phyloP scores from a whole-genome alignment of 148 eudicot genomes.

The Diospyros lotus region DNA sequence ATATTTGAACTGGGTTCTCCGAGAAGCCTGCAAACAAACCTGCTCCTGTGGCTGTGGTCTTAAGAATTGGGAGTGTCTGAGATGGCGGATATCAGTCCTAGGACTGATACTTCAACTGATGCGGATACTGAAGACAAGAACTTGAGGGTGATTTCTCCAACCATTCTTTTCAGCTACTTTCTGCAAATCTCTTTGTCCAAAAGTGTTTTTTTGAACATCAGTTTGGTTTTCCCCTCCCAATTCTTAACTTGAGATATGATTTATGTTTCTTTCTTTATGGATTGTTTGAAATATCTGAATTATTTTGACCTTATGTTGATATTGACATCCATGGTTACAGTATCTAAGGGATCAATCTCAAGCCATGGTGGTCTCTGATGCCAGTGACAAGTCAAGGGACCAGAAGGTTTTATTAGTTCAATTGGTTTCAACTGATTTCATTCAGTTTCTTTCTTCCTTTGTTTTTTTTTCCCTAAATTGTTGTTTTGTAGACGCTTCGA shows the following conservation, averaged over 20 bases:
- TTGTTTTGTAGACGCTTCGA: slow-evolving; percentile 36
- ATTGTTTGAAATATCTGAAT: too few relatives aligned
- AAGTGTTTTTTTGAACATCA: not conserved
- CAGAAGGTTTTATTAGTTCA: slow-evolving; percentile 32
- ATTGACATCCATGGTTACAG: slow-evolving; percentile 12
- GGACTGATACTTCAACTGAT: slow-evolving; percentile 54
- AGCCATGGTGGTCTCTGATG: slow-evolving; percentile 33
- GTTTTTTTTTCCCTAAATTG: not conserved
- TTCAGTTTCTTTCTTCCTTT: not conserved
- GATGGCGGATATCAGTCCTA: slow-evolving; percentile 50
- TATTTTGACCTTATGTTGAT: not conserved
- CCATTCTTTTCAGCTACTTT: not conserved
- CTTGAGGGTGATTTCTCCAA: slow-evolving; percentile 28
- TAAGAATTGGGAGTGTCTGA: slow-evolving; percentile 9
- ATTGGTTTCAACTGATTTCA: not conserved
- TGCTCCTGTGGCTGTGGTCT: slow-evolving; percentile 1
- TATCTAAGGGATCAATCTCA: slow-evolving; percentile 24
- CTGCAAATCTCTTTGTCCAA: not conserved
- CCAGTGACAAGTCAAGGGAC: slow-evolving; percentile 40
- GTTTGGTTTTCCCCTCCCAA: not conserved
- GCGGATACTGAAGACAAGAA: slow-evolving; percentile 50
- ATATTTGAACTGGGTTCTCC: not conserved
- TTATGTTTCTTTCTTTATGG: not conserved
- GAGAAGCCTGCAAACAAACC: slow-evolving; percentile 7
- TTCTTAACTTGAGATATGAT: not conserved